Conservation (phyloP, 1,284 basidiomycete species). For the Lentinula novae-zelandiae region DNA sequence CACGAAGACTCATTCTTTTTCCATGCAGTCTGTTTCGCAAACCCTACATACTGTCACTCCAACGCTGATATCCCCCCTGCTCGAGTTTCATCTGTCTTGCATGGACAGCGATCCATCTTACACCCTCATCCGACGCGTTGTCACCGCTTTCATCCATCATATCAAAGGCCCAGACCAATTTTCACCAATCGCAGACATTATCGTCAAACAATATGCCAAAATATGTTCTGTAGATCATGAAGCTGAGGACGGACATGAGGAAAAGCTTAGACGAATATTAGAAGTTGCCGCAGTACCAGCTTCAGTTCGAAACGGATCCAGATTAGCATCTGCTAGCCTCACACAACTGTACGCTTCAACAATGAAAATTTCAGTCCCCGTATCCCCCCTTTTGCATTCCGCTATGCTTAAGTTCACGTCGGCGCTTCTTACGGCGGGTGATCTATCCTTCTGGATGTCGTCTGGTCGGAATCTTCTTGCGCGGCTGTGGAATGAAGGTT, state of each 20-base stretch:
- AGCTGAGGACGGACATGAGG: slow-evolving; percentile 20
- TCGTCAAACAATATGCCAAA: slow-evolving; percentile 34
- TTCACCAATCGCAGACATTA: slow-evolving; percentile 50
- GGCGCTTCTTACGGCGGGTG: slow-evolving; percentile 53
- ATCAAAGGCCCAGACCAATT: slow-evolving; percentile 67
- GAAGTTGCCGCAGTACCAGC: slow-evolving; percentile 13
- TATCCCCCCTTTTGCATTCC: slow-evolving; percentile 34
- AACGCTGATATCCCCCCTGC: slow-evolving; percentile 55
- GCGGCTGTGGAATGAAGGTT: slow-evolving; percentile 33
- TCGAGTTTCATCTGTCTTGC: slow-evolving; percentile 47
- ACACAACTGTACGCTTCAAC: slow-evolving; percentile 42
- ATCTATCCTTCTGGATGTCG: slow-evolving; percentile 62
- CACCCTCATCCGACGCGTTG: slow-evolving; percentile 60
- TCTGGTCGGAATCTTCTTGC: slow-evolving; percentile 59
- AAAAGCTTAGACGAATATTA: slow-evolving; percentile 16
- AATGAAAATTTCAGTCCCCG: slow-evolving; percentile 28
- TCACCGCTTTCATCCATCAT: slow-evolving; percentile 82
- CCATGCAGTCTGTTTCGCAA: slow-evolving; percentile 63
- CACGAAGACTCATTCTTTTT: slow-evolving; percentile 13
- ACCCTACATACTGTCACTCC: slow-evolving; percentile 76
- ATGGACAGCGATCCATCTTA: slow-evolving; percentile 42
- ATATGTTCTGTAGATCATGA: slow-evolving; percentile 15
- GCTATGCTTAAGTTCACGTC: slow-evolving; percentile 47
- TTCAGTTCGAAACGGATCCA: slow-evolving; percentile 13
- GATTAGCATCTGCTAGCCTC: slow-evolving; percentile 44